Base-by-base conservation (phyloP, 164 flowering plant genomes). In the Magnolia kwangsiensis region DNA sequence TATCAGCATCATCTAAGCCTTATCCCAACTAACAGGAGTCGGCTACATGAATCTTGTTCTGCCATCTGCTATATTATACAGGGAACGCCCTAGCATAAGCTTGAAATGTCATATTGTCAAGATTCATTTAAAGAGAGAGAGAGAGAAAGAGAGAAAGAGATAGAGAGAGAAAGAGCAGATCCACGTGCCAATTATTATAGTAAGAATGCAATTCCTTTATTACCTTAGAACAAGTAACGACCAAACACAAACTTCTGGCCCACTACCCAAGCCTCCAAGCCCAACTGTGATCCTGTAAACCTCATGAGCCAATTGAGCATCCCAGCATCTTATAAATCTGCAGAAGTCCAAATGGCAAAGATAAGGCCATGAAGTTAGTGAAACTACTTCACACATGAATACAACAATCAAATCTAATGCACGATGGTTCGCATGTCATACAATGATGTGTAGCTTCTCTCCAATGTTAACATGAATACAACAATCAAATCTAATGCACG, bases 301-400 rank as follows among this genome's bases (percentile, higher is more conserved):
- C 85, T 96, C 99, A 75, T 84, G 88, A 55, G 82, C 78, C 18
- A 80, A 71, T 71, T 81, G 86, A 45, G 85, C 90, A 87, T 94
- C 90, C 98, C 99, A 94, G 83, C 98, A 91, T 83, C 99, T 84
- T 80, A 96, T 89, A 76, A 86, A 84, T 87, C 98, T 96, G 86
- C 61, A 78, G 75, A 75, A 27, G 3, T 31, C 10, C 50, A 68
- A 10, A 68, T 29, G 51, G 37, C 37, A 72, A 21, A 64, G 24
- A 21, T 20, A 64, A 11, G 67, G 67, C 21, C 23, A 64, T n/a
- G 20, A 21, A 64, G 67, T 64, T 3, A 64, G 4, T n/a, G 9
- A 8, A 64, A 64, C 27, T 20, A 13, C 63, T 59, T 59, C 14
- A 19, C 63, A 59, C 63, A 59, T 59, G 63, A 59, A 19, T 59